Evolutionary conservation across 345 rosid species (phyloP), one percentile per base, ranked within the genome.

Genomic region (Draba incana): DNA sequence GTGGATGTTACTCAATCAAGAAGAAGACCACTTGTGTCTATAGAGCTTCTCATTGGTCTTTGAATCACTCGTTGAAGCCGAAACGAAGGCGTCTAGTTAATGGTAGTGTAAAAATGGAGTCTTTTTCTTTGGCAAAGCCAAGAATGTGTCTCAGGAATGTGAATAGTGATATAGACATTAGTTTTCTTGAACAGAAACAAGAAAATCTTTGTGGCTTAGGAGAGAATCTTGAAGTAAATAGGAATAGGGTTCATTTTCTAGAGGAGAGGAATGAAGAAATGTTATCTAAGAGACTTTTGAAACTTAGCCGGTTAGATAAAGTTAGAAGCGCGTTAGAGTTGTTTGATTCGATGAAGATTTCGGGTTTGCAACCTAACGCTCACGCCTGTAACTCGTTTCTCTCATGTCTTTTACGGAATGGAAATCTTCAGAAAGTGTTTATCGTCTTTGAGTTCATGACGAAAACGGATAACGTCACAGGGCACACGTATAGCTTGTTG

Each of bases 301-400:
- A 69, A 74, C 98, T 89, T 35, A 81, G 96, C 57, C 84, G 96
- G 80, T 84, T 84, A 44, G 80, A 88, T 77, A 86, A 85, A 83
- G 77, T 83, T 25, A 85, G 82, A 77, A 88, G 92, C 64, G 96
- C 93, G 4, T 12, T 84, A 55, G 85, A 84, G 66, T 46, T 86
- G 62, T 83, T 66, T 57, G 74, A 71, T 52, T 89, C 98, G 14
- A 89, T 89, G 92, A 81, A 74, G 55, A 58, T 71, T 30, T 73
- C 78, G 3, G 78, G 82, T 45, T 81, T 86, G 51, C 79, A 13
- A 44, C 86, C 92, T 7, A 77, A 66, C 48, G 64, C 59, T 16
- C 93, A 86, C 77, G 83, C 92, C 5, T 86, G 85, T 54, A 89
- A 89, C 75, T 86, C 96, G 57, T 81, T 89, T 27, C 81, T 92